phyloP scores from a whole-genome alignment of 1,139 yeast species.

The Diutina rugosa region DNA sequence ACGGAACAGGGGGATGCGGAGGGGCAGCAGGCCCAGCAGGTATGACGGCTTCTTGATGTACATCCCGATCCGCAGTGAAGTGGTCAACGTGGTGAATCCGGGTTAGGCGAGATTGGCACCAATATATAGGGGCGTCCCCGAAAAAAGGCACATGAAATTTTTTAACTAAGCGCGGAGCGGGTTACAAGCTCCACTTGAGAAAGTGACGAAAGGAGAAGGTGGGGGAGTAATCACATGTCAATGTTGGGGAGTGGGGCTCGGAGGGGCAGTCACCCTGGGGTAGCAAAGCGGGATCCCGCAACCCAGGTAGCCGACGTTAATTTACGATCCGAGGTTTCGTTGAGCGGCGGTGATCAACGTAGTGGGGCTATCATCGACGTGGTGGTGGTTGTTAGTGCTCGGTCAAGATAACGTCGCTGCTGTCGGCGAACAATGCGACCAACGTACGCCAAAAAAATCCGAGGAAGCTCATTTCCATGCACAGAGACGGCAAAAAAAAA shows the following conservation, averaged over 20 bases:
- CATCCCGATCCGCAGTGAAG: background rate
- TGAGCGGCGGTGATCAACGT: background rate
- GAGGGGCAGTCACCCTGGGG: background rate
- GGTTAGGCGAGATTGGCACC: background rate
- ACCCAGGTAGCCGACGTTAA: background rate
- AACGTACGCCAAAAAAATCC: background rate
- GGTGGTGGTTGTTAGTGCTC: no score
- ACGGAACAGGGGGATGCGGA: slow-evolving; percentile 1
- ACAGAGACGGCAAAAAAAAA: background rate
- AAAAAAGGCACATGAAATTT: background rate
- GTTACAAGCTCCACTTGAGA: background rate
- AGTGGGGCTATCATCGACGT: no score
- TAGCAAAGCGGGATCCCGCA: background rate
- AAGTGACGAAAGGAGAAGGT: background rate
- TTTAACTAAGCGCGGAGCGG: background rate
- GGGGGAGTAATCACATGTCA: background rate
- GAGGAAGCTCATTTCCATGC: background rate
- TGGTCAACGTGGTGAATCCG: background rate
- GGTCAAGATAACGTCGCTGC: background rate
- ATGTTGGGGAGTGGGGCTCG: background rate
- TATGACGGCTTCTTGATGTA: slow-evolving; percentile 1
- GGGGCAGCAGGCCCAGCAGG: background rate
- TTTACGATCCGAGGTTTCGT: background rate
- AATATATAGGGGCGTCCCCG: background rate
- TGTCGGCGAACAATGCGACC: background rate